These are phyloP conservation scores for Malus sylvestris DNA, from an alignment of 306 rosid genomes.

Conservation along the genomic window DNA sequence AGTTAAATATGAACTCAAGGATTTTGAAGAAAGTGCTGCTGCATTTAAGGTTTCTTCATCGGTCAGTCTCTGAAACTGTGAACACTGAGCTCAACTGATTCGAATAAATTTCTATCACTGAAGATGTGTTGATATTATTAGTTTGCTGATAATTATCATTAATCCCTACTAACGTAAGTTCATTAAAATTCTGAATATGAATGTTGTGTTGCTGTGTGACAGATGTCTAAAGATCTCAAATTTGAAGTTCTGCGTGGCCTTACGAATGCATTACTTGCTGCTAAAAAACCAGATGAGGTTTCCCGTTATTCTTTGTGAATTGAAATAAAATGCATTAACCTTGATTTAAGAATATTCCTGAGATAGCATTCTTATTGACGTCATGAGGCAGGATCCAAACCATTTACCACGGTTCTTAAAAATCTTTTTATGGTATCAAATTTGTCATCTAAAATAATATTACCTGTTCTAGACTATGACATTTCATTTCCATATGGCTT, in stretches of 20 bases:
- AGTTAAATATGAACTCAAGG: conserved; percentile 68
- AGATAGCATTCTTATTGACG: not conserved
- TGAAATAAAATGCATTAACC: not conserved
- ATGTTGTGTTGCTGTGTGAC: conserved; percentile 22
- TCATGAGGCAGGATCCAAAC: not conserved
- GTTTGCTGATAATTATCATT: not conserved
- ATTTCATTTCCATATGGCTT: not conserved
- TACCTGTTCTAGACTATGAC: not conserved
- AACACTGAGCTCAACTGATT: not conserved
- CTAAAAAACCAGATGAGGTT: conserved; percentile 89
- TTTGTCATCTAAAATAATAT: not conserved
- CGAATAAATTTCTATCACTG: not conserved
- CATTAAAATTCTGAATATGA: not conserved
- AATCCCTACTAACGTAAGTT: not conserved
- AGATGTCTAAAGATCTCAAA: conserved; percentile 64
- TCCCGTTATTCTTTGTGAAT: conserved; percentile 19
- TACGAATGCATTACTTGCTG: conserved; percentile 76
- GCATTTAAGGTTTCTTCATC: conserved; percentile 63
- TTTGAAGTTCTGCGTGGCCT: conserved; percentile 85
- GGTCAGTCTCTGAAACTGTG: conserved; percentile 40
- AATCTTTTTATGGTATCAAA: not conserved
- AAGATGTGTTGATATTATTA: not conserved
- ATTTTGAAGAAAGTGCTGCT: conserved; percentile 71
- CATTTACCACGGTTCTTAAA: not conserved
- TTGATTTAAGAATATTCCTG: not conserved